Conservation (phyloP, 2,329 filamentous ascomycete genomes). For the Colletotrichum spinosum region DNA sequence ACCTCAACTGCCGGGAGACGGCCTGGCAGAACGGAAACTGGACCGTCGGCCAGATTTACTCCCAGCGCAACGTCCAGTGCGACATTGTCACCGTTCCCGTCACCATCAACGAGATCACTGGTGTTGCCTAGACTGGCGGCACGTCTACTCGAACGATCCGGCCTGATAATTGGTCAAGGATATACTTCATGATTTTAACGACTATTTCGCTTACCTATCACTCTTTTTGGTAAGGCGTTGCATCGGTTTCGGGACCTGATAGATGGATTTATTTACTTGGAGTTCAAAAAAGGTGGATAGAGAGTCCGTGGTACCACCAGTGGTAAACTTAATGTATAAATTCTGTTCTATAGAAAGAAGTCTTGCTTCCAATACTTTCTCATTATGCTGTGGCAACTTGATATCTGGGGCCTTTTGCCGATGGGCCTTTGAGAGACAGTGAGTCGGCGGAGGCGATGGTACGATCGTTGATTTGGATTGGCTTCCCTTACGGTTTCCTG, state of each 20-base stretch:
- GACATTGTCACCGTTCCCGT: slow-evolving; percentile 41
- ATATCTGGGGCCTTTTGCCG: too few relatives aligned
- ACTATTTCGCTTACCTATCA: neutral
- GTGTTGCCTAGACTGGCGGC: slow-evolving; percentile 39
- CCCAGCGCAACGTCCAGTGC: slow-evolving; percentile 44
- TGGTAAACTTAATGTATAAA: slow-evolving; percentile 19
- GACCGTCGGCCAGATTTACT: slow-evolving; percentile 47
- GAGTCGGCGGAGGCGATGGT: too few relatives aligned
- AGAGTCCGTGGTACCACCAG: neutral
- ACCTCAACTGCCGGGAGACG: slow-evolving; percentile 45
- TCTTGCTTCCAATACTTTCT: too few relatives aligned
- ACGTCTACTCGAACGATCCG: too few relatives aligned
- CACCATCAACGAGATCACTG: slow-evolving; percentile 43
- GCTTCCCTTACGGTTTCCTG: too few relatives aligned
- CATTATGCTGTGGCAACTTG: too few relatives aligned
- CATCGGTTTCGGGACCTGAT: slow-evolving; percentile 1
- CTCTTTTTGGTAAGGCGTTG: neutral
- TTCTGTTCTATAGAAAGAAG: neutral
- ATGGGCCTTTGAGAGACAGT: too few relatives aligned
- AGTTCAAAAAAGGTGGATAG: neutral
- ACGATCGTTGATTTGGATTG: too few relatives aligned
- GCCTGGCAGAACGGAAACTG: slow-evolving; percentile 46
- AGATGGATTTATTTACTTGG: neutral
- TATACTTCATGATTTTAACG: slow-evolving; percentile 22
- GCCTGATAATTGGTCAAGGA: too few relatives aligned